Evolutionary conservation across 2,329 filamentous ascomycete species (phyloP), one percentile per base, ranked within the genome.

Genomic region (Neoscytalidium dimidiatum): DNA sequence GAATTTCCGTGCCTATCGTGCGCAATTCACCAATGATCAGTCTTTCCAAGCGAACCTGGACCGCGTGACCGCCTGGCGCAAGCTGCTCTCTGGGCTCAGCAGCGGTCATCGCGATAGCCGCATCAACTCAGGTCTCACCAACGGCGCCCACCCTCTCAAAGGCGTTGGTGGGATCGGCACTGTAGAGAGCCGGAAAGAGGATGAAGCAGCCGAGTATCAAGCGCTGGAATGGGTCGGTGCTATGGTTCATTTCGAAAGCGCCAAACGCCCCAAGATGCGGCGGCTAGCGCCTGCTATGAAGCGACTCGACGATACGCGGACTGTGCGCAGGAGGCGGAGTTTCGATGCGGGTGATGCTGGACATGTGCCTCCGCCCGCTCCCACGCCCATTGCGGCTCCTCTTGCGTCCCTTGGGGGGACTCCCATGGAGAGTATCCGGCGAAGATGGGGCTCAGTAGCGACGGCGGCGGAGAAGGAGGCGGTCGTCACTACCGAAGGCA

Each of bases 31-130:
- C 3, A 74, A 75, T 19, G 77, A 79, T 49, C 69, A 74, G 0
- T 76, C 73, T 3, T 79, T 78, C 70, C 77, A 79, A 58, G 73
- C 74, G 8, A 77, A 79, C 64, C 68, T 78, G 2, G 75, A 78
- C 44, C 73, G 73, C 6, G 77, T 78, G 0, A 70, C 66, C 17
- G 74, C 69, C 56, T 66, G 61, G 62, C 61, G 48, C 26, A 64
- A 65, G 33, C 35, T 53, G 21, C 53, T 66, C n/a, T 49, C 44
- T 31, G 41, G 51, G 23, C 51, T 61, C 19, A 61, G 52, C 21
- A 61, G 35, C 21, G 49, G 53, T 14, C 56, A 60, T 23, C 56
- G 56, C n/a, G 56, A 60, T 17, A 46, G 26, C 41, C 56, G 56
- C 6, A 46, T 44, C 28, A 60, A 60, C 33, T 28, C 56, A 3